Evolutionary conservation across 305 asterid genomes (phyloP).

Genomic region (Fraxinus latifolia): DNA sequence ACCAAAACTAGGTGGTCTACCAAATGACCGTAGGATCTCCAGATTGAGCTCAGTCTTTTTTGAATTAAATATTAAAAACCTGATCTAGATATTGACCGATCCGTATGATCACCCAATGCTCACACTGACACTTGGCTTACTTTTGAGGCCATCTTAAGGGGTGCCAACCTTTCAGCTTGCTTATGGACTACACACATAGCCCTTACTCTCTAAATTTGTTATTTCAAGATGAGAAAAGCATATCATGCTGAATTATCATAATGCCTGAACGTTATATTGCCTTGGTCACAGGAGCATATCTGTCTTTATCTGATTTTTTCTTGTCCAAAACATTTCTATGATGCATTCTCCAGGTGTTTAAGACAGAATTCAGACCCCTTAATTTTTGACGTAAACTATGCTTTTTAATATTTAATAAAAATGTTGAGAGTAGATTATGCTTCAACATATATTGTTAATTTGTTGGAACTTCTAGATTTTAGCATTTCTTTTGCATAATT

Average conservation of each 20-base stretch:
- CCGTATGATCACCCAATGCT: neutral
- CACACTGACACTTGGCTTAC: neutral
- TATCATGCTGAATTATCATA: neutral
- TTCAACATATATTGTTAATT: neutral
- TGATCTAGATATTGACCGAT: neutral
- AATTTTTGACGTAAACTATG: neutral
- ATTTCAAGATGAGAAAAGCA: neutral
- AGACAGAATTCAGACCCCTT: neutral
- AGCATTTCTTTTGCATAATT: neutral
- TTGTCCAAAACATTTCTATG: neutral
- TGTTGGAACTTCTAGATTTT: neutral
- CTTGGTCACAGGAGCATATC: neutral
- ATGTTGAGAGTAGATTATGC: neutral
- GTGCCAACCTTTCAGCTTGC: neutral
- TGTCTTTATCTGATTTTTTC: neutral
- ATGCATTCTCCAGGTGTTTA: neutral
- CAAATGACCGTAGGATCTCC: neutral
- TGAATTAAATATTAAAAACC: neutral
- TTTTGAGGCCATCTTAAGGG: neutral
- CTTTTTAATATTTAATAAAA: neutral
- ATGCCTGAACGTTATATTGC: neutral
- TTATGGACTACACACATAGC: neutral
- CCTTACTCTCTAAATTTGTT: neutral
- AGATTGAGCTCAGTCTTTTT: neutral
- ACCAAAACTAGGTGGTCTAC: neutral